A percentile compares a stretch with the other conserved stretches of the same genome.
phyloP scores from a whole-genome alignment of 164 flowering plant genomes.

The Berberis vulgaris region DNA sequence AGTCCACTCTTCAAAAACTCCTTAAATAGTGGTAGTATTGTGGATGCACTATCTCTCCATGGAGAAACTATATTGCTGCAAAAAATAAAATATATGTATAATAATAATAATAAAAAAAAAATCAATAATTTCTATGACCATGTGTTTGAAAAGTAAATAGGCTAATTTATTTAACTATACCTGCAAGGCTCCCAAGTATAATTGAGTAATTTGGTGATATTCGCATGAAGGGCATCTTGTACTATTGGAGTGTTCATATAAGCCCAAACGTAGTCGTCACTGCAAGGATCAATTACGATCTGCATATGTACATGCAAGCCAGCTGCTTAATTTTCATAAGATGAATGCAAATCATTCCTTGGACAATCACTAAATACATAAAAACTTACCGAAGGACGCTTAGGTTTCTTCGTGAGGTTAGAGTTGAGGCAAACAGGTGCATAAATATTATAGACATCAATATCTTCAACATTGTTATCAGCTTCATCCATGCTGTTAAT shows the following conservation, averaged over 20 bases:
- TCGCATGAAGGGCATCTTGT: conserved; percentile 70
- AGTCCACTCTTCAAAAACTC: conserved; percentile 43
- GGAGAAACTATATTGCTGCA: conserved; percentile 24
- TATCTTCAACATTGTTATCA: background rate
- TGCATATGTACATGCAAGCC: background rate
- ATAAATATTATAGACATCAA: conserved; percentile 63
- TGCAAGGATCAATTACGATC: conserved; percentile 43
- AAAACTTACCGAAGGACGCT: conserved; percentile 18
- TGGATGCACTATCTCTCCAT: conserved; percentile 41
- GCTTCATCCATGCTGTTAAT: background rate
- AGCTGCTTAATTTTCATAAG: background rate
- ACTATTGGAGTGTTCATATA: conserved; percentile 53
- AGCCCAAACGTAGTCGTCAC: conserved; percentile 33
- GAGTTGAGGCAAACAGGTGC: conserved; percentile 37
- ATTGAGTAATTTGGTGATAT: conserved; percentile 24
- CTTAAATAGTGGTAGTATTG: conserved; percentile 40
- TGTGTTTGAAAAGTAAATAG: background rate
- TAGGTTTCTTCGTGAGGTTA: conserved; percentile 32
- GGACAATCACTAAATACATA: background rate
- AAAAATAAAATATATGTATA: background rate
- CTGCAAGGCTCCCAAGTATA: conserved; percentile 41
- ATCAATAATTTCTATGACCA: background rate
- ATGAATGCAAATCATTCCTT: background rate
- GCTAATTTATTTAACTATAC: conserved; percentile 10
- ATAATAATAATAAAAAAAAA: background rate